Percentiles rank a stretch among this genome's conserved stretches.
These are phyloP conservation scores for Penicillium sp. DNA, from an alignment of 2,329 filamentous ascomycete species.

Conservation along the genomic window DNA sequence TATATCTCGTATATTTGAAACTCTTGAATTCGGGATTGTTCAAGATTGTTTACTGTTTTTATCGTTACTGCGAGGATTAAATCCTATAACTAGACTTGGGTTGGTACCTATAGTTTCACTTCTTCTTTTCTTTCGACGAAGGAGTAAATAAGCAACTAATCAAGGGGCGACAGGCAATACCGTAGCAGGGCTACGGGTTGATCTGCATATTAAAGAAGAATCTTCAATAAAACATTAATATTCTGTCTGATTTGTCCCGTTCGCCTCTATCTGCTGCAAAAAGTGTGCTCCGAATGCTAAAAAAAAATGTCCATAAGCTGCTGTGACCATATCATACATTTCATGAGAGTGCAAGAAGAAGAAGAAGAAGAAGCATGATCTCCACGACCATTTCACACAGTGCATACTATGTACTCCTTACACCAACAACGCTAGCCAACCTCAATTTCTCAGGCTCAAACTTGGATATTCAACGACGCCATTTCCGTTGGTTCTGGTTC, in stretches of 20 bases:
- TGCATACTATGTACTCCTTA: not conserved
- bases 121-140: too few relatives aligned
- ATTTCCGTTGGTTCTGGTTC: slow-evolving; percentile 22
- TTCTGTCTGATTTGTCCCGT: not conserved
- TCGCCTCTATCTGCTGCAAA: not conserved
- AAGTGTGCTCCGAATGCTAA: not conserved
- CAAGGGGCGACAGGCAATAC: not conserved
- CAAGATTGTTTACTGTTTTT: not conserved
- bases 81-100: not conserved
- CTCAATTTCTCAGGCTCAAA: not conserved
- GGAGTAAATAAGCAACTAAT: not conserved
- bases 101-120: not conserved
- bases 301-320: slow-evolving; percentile 3
- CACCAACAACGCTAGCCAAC: not conserved
- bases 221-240: not conserved
- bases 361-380: not conserved
- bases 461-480: slow-evolving; percentile 17
- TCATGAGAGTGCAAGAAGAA: slow-evolving; percentile 17
- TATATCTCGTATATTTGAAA: not conserved
- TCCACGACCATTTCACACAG: not conserved
- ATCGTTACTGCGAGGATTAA: not conserved
- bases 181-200: too few relatives aligned
- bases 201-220: not conserved
- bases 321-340: slow-evolving; percentile 21
- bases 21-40: not conserved